Evolutionary conservation across 129 eudicot genomes (phyloP).

Genomic region (Apium graveolens): DNA sequence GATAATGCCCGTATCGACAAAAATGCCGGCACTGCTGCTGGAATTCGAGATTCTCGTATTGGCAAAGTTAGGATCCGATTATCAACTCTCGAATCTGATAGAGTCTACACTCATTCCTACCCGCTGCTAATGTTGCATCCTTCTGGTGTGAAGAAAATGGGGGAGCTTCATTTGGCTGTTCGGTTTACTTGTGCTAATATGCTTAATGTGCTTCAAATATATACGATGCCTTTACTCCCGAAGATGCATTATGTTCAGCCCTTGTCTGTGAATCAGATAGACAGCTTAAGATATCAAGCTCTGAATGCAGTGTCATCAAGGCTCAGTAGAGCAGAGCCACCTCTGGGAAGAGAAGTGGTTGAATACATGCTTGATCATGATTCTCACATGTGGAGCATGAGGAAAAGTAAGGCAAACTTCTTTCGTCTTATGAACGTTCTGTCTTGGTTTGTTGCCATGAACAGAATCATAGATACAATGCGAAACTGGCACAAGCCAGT

Average conservation of each 20-base stretch:
- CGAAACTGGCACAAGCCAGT: conserved; percentile 73
- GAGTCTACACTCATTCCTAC: conserved; percentile 85
- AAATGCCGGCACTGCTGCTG: conserved; percentile 25
- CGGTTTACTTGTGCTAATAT: conserved; percentile 80
- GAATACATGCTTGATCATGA: conserved; percentile 98
- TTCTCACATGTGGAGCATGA: conserved; percentile 98
- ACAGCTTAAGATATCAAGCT: conserved; percentile 87
- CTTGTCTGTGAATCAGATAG: conserved; percentile 68
- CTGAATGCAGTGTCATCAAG: conserved; percentile 67
- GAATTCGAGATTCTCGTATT: conserved; percentile 55
- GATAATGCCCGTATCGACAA: conserved; percentile 79
- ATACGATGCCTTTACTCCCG: conserved; percentile 79
- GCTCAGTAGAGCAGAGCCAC: conserved; percentile 82
- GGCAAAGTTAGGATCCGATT: conserved; percentile 85
- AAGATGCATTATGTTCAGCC: conserved; percentile 95
- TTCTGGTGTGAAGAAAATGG: conserved; percentile 95
- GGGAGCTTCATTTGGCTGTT: conserved; percentile 95
- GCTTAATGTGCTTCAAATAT: conserved; percentile 72
- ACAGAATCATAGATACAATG: conserved; percentile 43
- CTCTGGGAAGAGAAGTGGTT: conserved; percentile 78
- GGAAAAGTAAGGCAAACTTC: conserved; percentile 90
- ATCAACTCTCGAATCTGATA: conserved; percentile 74
- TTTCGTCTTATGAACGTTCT: conserved; percentile 63
- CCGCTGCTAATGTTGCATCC: conserved; percentile 82
- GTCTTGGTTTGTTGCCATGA: conserved; percentile 43